Base-by-base conservation (phyloP, 306 rosid genomes). In the Carpinus fangiana region DNA sequence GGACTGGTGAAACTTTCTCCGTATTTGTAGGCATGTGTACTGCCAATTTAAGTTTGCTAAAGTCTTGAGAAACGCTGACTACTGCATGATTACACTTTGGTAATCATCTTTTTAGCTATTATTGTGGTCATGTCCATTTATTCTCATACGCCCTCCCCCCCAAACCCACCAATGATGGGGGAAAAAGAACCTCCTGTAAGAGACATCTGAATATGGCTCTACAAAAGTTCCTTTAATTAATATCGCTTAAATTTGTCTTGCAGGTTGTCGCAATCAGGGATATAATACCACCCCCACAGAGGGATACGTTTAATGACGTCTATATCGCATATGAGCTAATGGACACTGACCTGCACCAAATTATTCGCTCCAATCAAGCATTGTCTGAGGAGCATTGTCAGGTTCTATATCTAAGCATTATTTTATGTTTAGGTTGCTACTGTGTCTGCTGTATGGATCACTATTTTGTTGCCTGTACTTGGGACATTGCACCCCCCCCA, bases 311-410 rank as follows among this genome's bases (percentile, higher is more conserved):
- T 72, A 92, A 94, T 70, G 98, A 94, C 85, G 98, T 94, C 66
- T 94, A 94, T 92, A 94, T 94, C 74, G 97, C 97, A 4, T 94
- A 94, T 82, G 98, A 94, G 88, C 89, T 94, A n/a, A 92, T 94
- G 98, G 98, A 94, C 87, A 94, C 98, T 66, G 98, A 94, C 82
- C 91, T 94, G 77, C 96, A 94, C 78, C 98, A 94, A 80, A 94
- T 92, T 53, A 94, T 94, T 79, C 97, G 97, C 48, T 94, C 98
- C 72, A 94, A 92, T 67, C 98, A 94, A 88, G 90, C 86, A 2
- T 83, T 94, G 75, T 94, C 98, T 0, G 98, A 94, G 90, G 98
- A 94, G 91, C 98, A 94, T 76, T 94, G 98, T 84, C 98, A 94
- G 94, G 98, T 94, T 48, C 60, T 65, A 54, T 48, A 31, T 72